Evolutionary conservation across 2,329 filamentous ascomycete genomes (phyloP).

Genomic region (Cladosporium sp.): DNA sequence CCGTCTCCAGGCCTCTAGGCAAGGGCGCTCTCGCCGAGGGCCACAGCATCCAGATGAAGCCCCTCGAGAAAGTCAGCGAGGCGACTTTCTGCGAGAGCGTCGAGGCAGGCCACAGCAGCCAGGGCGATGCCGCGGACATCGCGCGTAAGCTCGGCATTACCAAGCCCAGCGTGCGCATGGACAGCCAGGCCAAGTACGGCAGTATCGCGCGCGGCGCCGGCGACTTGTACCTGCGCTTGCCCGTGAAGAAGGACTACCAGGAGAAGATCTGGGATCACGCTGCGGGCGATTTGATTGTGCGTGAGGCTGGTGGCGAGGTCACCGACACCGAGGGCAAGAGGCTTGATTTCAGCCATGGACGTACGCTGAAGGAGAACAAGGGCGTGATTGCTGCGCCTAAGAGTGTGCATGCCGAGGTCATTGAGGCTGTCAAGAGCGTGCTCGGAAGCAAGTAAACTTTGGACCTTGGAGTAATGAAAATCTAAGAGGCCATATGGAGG

Average conservation of each 20-base stretch:
- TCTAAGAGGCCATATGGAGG: neutral
- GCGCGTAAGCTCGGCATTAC: conserved; percentile 84
- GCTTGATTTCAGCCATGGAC: conserved; percentile 81
- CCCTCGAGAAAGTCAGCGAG: conserved; percentile 69
- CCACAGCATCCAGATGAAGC: conserved; percentile 76
- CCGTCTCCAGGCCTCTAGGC: conserved; percentile 72
- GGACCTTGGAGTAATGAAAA: neutral
- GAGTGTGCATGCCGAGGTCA: conserved; percentile 71
- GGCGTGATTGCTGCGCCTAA: conserved; percentile 87
- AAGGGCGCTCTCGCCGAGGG: conserved; percentile 55
- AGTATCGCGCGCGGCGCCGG: conserved; percentile 91
- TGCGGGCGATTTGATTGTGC: conserved; percentile 88
- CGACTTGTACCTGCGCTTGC: conserved; percentile 89
- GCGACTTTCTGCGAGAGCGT: conserved; percentile 97
- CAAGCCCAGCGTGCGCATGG: conserved; percentile 87
- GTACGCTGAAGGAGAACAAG: conserved; percentile 87
- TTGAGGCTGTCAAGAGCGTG: conserved; percentile 80
- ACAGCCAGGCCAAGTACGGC: conserved; percentile 97
- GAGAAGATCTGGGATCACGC: conserved; percentile 99
- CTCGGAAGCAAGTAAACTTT: conserved; percentile 51
- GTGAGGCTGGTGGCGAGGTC: conserved; percentile 89
- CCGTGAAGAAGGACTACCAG: conserved; percentile 81
- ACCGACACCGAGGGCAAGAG: conserved; percentile 84
- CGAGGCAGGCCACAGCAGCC: conserved; percentile 87
- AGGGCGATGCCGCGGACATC: conserved; percentile 83